Evolutionary conservation across 768 basidiomycete genomes (phyloP).

Genomic region (Hericium rajendrae): DNA sequence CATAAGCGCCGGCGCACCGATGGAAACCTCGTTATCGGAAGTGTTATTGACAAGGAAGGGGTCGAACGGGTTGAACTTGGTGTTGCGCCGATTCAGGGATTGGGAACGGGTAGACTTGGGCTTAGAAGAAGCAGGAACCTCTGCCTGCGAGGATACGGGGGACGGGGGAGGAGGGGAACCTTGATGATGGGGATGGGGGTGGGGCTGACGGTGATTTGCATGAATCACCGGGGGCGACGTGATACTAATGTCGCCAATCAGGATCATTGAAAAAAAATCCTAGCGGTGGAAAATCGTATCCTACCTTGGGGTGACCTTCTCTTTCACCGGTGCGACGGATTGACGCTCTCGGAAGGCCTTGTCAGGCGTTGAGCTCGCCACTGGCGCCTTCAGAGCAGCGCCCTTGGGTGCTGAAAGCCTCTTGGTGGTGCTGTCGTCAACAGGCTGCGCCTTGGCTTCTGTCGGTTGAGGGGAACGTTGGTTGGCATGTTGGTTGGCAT

Average conservation of each 20-base stretch:
- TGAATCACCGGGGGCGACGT: conserved; percentile 33
- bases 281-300: neutral
- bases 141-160: conserved; percentile 54
- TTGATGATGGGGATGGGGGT: conserved; percentile 48
- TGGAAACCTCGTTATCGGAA: conserved; percentile 23
- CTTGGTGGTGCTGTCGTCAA: conserved; percentile 17
- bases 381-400: conserved; percentile 2
- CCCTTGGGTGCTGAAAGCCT: conserved; percentile 23
- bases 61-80: conserved; percentile 37
- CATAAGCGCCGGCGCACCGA: conserved; percentile 21
- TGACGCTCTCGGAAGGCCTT: conserved; percentile 24
- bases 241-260: conserved; percentile 26
- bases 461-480: conserved; percentile 19
- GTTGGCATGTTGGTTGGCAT: conserved; percentile 10
- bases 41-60: conserved; percentile 41
- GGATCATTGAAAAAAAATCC: neutral
- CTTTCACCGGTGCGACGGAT: conserved; percentile 32
- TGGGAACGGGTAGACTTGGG: conserved; percentile 20
- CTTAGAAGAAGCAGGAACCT: conserved; percentile 25
- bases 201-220: conserved; percentile 31
- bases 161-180: conserved; percentile 46
- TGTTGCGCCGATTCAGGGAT: conserved; percentile 21
- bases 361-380: conserved; percentile 9
- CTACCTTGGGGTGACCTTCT: conserved; percentile 36
- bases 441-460: conserved; percentile 19